A percentile compares a stretch with the other conserved stretches of the same genome.
phyloP scores from a whole-genome alignment of 2,329 filamentous ascomycete genomes.

The Aureobasidium leucospermi region DNA sequence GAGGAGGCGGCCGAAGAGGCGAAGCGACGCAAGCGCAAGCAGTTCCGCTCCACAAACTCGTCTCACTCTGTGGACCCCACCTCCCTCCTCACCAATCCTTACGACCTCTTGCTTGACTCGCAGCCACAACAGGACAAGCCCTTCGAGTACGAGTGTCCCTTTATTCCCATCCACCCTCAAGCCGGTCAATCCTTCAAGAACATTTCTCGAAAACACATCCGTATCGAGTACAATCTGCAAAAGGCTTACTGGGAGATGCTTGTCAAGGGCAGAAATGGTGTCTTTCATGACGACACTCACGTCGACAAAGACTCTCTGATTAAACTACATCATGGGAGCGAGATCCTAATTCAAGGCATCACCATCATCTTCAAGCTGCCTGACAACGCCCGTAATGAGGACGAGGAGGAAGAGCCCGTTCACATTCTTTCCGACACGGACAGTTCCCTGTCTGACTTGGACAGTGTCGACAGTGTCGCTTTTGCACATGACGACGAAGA shows the following conservation, averaged over 20 bases:
- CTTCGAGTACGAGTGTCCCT: slow-evolving; percentile 21
- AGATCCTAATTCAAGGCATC: slow-evolving; percentile 66
- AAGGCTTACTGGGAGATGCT: slow-evolving; percentile 58
- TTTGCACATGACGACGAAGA: slow-evolving; percentile 45
- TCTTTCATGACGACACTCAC: slow-evolving; percentile 54
- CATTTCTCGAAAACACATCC: slow-evolving; percentile 67
- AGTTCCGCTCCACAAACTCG: slow-evolving; percentile 14
- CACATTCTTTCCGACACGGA: slow-evolving; percentile 12
- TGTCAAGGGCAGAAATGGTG: slow-evolving; percentile 58
- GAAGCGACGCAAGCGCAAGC: slow-evolving; percentile 29
- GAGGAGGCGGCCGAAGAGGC: slow-evolving; percentile 11
- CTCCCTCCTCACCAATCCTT: slow-evolving; percentile 13
- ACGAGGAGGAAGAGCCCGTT: slow-evolving; percentile 39
- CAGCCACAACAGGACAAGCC: slow-evolving; percentile 10
- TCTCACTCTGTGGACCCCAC: slow-evolving; percentile 14
- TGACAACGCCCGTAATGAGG: slow-evolving; percentile 50
- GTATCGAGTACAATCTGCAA: slow-evolving; percentile 61
- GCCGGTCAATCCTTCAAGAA: slow-evolving; percentile 59
- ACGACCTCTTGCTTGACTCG: slow-evolving; percentile 12
- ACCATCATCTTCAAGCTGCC: slow-evolving; percentile 63
- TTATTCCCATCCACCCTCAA: slow-evolving; percentile 66
- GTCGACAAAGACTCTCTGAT: slow-evolving; percentile 45
- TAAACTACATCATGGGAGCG: slow-evolving; percentile 55
- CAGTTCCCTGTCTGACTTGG: slow-evolving; percentile 15
- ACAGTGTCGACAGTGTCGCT: slow-evolving; percentile 35